A percentile compares a stretch with the other conserved stretches of the same genome.
Conservation (phyloP, 2,329 filamentous ascomycete genomes). For the Cladobotryum mycophilum region DNA sequence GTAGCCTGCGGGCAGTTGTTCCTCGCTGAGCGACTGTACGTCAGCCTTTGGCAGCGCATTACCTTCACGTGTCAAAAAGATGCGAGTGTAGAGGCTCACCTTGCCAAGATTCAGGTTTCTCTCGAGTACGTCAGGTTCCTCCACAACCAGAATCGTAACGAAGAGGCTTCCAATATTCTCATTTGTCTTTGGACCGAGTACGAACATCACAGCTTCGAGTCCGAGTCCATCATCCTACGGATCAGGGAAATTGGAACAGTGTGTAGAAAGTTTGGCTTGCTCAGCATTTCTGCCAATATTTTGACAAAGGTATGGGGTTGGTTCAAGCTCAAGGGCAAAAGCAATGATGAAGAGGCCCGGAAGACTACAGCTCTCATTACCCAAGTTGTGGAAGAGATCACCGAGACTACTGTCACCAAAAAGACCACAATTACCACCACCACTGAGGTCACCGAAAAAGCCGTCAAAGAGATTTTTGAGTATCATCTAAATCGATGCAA, state of each 20-base stretch:
- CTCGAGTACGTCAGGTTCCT: no score
- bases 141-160: no score
- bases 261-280: constrained; percentile 28
- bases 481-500: constrained; percentile 30
- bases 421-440: constrained; percentile 24
- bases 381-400: constrained; percentile 32
- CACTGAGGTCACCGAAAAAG: constrained; percentile 26
- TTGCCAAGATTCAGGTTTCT: constrained; percentile 26
- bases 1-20: constrained; percentile 25
- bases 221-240: constrained; percentile 27
- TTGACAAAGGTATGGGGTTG: constrained; percentile 33
- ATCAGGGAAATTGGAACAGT: constrained; percentile 29
- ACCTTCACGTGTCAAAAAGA: constrained; percentile 26
- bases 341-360: constrained; percentile 26
- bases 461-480: constrained; percentile 30
- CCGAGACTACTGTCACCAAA: constrained; percentile 21
- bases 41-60: constrained; percentile 34
- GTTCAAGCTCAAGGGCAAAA: constrained; percentile 34
- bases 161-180: no score
- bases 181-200: constrained; percentile 20
- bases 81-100: constrained; percentile 26
- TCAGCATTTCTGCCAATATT: constrained; percentile 27
- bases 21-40: constrained; percentile 33
- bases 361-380: constrained; percentile 31
- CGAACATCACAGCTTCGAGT: constrained; percentile 28